These are phyloP conservation scores for Neurospora discreta DNA, from an alignment of 495 filamentous ascomycete genomes.

Conservation along the genomic window DNA sequence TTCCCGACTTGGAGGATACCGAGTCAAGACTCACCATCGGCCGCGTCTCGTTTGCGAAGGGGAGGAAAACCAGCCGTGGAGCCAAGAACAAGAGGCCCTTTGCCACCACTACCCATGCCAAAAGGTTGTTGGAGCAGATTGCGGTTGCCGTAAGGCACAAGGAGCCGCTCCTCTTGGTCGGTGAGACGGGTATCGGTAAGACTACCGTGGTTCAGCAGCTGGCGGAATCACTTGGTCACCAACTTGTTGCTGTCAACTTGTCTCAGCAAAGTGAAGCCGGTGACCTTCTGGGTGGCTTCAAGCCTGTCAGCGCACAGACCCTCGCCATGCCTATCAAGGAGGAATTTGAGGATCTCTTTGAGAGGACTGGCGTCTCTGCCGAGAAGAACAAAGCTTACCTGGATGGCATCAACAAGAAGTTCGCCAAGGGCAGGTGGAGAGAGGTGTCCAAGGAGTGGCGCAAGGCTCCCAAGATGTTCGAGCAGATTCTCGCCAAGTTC, in stretches of 20 bases:
- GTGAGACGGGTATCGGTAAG: constrained; percentile 97
- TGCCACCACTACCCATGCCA: constrained; percentile 61
- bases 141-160: constrained; percentile 67
- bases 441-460: constrained; percentile 76
- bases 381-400: constrained; percentile 82
- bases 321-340: constrained; percentile 85
- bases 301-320: constrained; percentile 81
- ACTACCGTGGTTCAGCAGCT: constrained; percentile 91
- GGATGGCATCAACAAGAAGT: constrained; percentile 62
- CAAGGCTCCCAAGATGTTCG: constrained; percentile 76
- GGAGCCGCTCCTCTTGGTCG: constrained; percentile 86
- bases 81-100: constrained; percentile 47
- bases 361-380: constrained; percentile 65
- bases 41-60: constrained; percentile 47
- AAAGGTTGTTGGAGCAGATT: constrained; percentile 70
- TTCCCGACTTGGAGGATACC: constrained; percentile 50
- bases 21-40: constrained; percentile 53
- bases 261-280: constrained; percentile 95
- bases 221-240: constrained; percentile 66
- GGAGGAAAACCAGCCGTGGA: constrained; percentile 26
- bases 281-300: constrained; percentile 90
- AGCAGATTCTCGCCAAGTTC: constrained; percentile 50
- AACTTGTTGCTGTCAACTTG: constrained; percentile 81
- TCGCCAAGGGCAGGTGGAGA: constrained; percentile 74
- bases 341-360: constrained; percentile 82